A percentile compares a stretch with the other conserved stretches of the same genome.
Conservation (phyloP, 1,139 yeast species). For the Taphrina pruni region DNA sequence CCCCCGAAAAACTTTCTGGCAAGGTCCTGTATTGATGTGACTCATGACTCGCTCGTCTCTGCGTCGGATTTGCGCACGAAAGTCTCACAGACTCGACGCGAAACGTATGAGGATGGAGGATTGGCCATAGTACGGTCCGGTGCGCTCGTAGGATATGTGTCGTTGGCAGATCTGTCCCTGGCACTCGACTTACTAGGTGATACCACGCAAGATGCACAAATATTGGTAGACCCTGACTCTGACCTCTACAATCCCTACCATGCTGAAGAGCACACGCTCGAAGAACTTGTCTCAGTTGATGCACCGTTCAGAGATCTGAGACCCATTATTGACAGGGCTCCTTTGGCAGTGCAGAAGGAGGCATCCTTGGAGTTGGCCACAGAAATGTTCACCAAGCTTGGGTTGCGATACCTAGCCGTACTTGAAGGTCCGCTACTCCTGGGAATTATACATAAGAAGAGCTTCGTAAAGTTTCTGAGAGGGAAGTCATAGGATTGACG, state of each 20-base stretch:
- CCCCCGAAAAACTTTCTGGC: background rate
- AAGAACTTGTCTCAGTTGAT: background rate
- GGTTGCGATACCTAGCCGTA: slow-evolving; percentile 40
- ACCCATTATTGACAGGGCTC: slow-evolving; percentile 29
- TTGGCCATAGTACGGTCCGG: slow-evolving; percentile 33
- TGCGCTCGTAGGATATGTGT: slow-evolving; percentile 38
- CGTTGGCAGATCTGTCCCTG: slow-evolving; percentile 33
- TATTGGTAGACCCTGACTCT: slow-evolving; percentile 1
- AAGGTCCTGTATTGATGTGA: slow-evolving; percentile 19
- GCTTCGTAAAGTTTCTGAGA: slow-evolving; percentile 21
- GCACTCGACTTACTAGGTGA: slow-evolving; percentile 28
- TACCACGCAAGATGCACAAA: background rate
- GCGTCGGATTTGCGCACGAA: slow-evolving; percentile 5
- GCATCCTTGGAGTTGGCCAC: slow-evolving; percentile 40
- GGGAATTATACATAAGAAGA: slow-evolving; percentile 37
- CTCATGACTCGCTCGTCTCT: slow-evolving; percentile 16
- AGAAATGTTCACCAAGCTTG: slow-evolving; percentile 41
- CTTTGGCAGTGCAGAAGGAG: slow-evolving; percentile 35
- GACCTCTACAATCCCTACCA: background rate
- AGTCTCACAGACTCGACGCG: slow-evolving; percentile 4
- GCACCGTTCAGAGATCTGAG: background rate
- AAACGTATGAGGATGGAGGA: slow-evolving; percentile 34
- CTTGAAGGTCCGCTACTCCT: slow-evolving; percentile 31
- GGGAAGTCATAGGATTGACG: background rate
- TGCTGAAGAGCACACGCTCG: background rate